Conservation (phyloP, 306 rosid species). For the Cicer cuneatum region DNA sequence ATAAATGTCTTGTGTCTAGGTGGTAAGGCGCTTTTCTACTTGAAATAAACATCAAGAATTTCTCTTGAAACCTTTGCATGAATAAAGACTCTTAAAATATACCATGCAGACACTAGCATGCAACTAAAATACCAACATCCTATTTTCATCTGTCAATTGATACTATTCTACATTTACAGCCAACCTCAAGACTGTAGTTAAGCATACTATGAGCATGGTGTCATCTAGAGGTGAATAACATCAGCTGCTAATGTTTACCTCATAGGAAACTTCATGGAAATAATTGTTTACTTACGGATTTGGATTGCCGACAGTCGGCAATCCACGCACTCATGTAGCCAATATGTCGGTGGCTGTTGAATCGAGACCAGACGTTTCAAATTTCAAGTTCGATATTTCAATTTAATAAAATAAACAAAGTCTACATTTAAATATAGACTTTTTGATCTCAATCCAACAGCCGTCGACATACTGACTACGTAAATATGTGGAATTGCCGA, state of each 20-base stretch:
- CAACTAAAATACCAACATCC: slow-evolving; percentile 19
- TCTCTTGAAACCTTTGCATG: not conserved
- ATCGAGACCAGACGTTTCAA: no score
- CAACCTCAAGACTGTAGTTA: slow-evolving; percentile 22
- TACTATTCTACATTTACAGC: slow-evolving; percentile 34
- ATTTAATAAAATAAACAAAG: no score
- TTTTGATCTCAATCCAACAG: no score
- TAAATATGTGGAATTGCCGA: no score
- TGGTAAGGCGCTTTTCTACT: not conserved
- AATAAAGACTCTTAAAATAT: not conserved
- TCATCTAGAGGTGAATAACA: slow-evolving; percentile 27
- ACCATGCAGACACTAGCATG: slow-evolving; percentile 17
- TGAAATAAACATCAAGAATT: not conserved
- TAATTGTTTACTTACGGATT: slow-evolving; percentile 10
- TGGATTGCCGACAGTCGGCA: no score
- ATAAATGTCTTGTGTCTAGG: not conserved
- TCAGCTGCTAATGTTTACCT: slow-evolving; percentile 28
- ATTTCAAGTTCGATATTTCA: no score
- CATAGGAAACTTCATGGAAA: slow-evolving; percentile 39
- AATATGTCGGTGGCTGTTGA: no score
- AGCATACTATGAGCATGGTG: slow-evolving; percentile 19
- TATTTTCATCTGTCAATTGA: slow-evolving; percentile 5
- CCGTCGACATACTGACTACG: no score
- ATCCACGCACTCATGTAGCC: no score
- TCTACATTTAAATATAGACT: no score